These are phyloP conservation scores for Dothistroma septosporum DNA, from an alignment of 2,329 filamentous ascomycete species.

Conservation along the genomic window DNA sequence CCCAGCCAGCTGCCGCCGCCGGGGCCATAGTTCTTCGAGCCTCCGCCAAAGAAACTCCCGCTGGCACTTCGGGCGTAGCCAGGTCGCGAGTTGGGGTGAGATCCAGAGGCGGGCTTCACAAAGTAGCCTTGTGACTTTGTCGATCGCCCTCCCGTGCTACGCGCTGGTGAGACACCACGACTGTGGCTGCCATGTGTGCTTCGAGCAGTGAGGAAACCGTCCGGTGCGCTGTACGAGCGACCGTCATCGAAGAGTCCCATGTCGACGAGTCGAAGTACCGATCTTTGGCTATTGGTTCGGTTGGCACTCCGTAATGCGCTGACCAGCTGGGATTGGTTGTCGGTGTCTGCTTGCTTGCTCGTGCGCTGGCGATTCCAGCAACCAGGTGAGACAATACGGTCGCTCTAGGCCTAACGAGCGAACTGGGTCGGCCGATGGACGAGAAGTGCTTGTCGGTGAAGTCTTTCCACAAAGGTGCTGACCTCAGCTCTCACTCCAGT, in stretches of 20 bases:
- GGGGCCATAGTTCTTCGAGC: constrained; percentile 4
- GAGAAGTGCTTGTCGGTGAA: background rate
- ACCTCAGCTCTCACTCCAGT: background rate
- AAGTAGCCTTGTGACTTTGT: constrained; percentile 22
- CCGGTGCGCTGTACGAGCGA: constrained; percentile 27
- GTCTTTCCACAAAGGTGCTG: background rate
- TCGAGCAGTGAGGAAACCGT: constrained; percentile 17
- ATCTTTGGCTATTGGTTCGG: constrained; percentile 1
- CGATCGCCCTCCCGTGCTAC: constrained; percentile 10
- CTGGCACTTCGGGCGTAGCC: constrained; percentile 15
- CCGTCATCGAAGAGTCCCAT: constrained; percentile 35
- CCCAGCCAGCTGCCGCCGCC: constrained; percentile 1
- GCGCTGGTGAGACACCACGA: constrained; percentile 24
- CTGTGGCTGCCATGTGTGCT: constrained; percentile 8
- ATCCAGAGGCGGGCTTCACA: constrained; percentile 22
- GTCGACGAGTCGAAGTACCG: constrained; percentile 5
- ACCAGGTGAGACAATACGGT: background rate
- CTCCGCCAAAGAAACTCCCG: constrained; percentile 23
- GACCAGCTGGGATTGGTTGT: constrained; percentile 7
- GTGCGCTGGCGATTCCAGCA: constrained; percentile 1
- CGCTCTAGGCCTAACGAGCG: background rate
- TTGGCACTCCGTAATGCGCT: background rate
- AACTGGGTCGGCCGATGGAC: background rate
- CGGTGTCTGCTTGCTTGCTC: constrained; percentile 2
- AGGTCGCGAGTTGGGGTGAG: constrained; percentile 9